Conservation (phyloP, 768 basidiomycete species). For the Russula compacta region DNA sequence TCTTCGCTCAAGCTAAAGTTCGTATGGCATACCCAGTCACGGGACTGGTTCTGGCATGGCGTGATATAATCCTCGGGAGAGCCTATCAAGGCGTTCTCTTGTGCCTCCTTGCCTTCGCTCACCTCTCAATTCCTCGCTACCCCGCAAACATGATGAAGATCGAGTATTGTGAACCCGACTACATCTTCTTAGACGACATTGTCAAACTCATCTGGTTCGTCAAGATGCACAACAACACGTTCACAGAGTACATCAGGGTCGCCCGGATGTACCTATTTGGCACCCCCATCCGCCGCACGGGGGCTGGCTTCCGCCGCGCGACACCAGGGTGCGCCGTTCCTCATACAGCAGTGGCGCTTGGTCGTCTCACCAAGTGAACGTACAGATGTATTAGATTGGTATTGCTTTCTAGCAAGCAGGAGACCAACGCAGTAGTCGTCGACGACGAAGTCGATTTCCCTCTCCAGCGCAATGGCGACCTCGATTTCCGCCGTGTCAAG, state of each 20-base stretch:
- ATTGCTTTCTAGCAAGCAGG: conserved; percentile 7
- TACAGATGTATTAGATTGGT: conserved; percentile 17
- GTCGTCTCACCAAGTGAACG: background rate
- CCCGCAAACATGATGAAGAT: background rate
- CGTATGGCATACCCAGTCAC: background rate
- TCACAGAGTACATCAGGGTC: conserved; percentile 10
- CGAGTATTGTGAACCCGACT: background rate
- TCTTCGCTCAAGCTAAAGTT: background rate
- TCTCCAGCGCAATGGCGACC: conserved; percentile 10
- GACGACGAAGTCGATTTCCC: conserved; percentile 19
- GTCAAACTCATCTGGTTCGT: conserved; percentile 4
- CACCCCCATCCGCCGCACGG: conserved; percentile 15
- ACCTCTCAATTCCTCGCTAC: background rate
- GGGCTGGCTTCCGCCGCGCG: background rate
- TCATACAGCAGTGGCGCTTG: background rate
- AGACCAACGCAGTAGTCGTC: background rate
- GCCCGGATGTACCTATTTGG: conserved; percentile 16
- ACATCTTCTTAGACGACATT: background rate
- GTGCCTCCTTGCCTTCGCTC: background rate
- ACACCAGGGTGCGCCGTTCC: conserved; percentile 13
- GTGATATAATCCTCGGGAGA: background rate
- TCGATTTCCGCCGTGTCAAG: conserved; percentile 15
- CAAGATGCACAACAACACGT: background rate
- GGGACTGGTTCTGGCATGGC: background rate
- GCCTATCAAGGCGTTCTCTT: background rate